Base-by-base conservation (phyloP, 2,329 filamentous ascomycete species). In the Aureobasidium sp. region DNA sequence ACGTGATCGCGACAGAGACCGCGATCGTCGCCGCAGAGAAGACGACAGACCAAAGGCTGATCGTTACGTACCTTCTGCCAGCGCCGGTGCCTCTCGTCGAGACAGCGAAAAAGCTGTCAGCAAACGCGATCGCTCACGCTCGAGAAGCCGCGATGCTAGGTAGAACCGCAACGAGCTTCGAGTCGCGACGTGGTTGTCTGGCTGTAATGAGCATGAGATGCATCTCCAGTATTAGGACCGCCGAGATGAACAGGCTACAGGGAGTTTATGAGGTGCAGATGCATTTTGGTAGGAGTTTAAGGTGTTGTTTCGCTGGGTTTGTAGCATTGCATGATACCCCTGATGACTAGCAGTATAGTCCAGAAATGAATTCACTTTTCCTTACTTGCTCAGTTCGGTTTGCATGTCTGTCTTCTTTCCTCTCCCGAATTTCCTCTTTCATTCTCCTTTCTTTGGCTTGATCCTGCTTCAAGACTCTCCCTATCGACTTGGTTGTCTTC, bases 1-100 rank as follows among this genome's bases (percentile, higher is more conserved):
- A 1, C 66, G 70, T 11, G 69, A 71, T 8, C 66, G 69, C 21
- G 68, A 67, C 30, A 63, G 68, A 45, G 68, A 62, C 30, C 60
- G 68, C 10, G 67, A 69, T 21, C 49, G 59, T 4, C 49, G 41
- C 48, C 59, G 59, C 27, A 29, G 57, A 27, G 47, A 60, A 16
- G 57, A 51, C n/a, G 45, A 50, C 36, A 32, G 57, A 14, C 57
- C 57, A 27, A 60, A 34, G 6, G 11, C 37, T 14, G 55, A 59
- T 14, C 42, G 55, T 11, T 60, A 60, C 25, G 25, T 60, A 7
- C 57, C 57, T 16, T 58, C 54, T n/a, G 44, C 44, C 34, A 49
- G 44, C 27, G 44, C 44, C 25, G 47, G 57, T 7, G 34, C 44
- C 36, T 48, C 55, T 27, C 55, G 55, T n/a, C 57, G 57, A 2